Conservation (phyloP, 805 yeast genomes). For the Cyberlindnera saturnus region DNA sequence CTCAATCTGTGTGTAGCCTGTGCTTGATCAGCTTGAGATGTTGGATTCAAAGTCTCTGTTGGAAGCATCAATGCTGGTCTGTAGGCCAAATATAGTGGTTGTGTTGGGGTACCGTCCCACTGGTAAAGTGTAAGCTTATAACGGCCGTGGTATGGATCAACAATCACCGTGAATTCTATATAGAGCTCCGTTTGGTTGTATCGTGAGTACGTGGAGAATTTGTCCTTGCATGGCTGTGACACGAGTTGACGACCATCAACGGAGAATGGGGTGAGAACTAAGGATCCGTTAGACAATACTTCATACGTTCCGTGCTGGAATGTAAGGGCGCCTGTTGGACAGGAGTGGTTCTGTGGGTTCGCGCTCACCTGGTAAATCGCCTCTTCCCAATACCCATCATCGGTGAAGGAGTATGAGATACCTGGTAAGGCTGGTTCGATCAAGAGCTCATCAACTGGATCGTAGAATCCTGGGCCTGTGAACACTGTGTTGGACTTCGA, state of each 20-base stretch:
- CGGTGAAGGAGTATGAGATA: slow-evolving; percentile 84
- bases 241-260: slow-evolving; percentile 92
- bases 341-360: slow-evolving; percentile 68
- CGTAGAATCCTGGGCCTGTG: slow-evolving; percentile 95
- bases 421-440: slow-evolving; percentile 97
- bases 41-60: slow-evolving; percentile 85
- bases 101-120: slow-evolving; percentile 73
- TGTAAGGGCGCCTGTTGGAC: slow-evolving; percentile 77
- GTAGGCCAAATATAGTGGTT: slow-evolving; percentile 88
- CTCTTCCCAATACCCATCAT: slow-evolving; percentile 86
- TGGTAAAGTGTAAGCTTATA: slow-evolving; percentile 67
- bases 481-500: slow-evolving; percentile 90
- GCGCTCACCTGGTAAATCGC: slow-evolving; percentile 76
- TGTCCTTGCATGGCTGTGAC: slow-evolving; percentile 77
- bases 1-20: slow-evolving; percentile 25
- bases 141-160: slow-evolving; percentile 82
- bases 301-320: slow-evolving; percentile 88
- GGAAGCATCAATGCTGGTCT: slow-evolving; percentile 96
- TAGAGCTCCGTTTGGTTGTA: slow-evolving; percentile 64
- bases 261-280: slow-evolving; percentile 63
- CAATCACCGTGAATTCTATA: slow-evolving; percentile 47
- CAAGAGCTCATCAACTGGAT: slow-evolving; percentile 90
- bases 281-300: slow-evolving; percentile 55
- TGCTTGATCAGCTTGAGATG: slow-evolving; percentile 34
- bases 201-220: slow-evolving; percentile 56